Base-by-base conservation (phyloP, 257 asterid genomes). In the Nicotiana sylvestris region DNA sequence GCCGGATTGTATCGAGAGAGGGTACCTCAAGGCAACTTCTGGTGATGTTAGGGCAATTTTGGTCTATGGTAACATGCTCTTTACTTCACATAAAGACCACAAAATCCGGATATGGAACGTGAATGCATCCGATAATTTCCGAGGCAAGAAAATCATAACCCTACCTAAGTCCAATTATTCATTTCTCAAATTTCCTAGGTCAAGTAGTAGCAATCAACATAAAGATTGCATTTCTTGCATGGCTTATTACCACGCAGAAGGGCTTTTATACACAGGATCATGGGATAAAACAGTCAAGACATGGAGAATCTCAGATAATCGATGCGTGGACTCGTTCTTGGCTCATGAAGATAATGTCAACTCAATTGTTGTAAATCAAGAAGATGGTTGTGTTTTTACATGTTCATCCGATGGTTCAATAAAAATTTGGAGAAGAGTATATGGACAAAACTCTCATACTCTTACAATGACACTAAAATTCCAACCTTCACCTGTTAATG, bases 361-460 rank as follows among this genome's bases (percentile, higher is more conserved):
- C 82, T 85, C 89, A 4, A 77, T 95, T 35, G 83, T 89, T 0
- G 92, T 93, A 43, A 90, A 92, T 72, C 92, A 91, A 66, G 93
- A 91, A 81, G 97, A 93, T 39, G 99, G 98, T 2, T 89, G 91
- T 62, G 91, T 95, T 4, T 95, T 95, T 86, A 88, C 93, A 18
- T 89, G 95, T 81, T 95, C 99, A 7, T 90, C 95, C 0, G 99
- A 95, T 84, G 99, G 95, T 16, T 82, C 94, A 5, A 92, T 95
- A 0, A 95, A 95, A 65, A 88, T 95, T 1, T 95, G 98, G 99
- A 82, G 98, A 33, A 70, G 97, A 2, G 96, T 95, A 1, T 93
- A 90, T 81, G 97, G 95, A 1, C 97, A 93, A 66, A 91, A 92
- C 86, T 87, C 97, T 9, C 98, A 95, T 70, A 92, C 93, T 1